Evolutionary conservation across 257 asterid genomes (phyloP).

Genomic region (Scutellaria minor): DNA sequence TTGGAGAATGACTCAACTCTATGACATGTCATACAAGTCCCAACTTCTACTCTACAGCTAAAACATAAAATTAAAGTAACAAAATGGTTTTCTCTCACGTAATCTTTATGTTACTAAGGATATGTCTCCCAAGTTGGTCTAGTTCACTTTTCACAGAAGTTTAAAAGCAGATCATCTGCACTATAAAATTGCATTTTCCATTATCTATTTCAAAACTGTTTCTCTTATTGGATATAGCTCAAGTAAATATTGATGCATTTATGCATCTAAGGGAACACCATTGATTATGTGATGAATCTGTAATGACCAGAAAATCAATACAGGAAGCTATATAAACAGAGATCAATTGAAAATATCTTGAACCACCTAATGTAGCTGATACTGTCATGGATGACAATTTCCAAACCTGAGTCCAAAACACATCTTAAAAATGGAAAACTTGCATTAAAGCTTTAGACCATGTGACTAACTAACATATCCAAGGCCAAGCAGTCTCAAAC

Average conservation of each 20-base stretch:
- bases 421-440: conserved; percentile 5
- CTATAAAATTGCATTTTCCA: neutral
- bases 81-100: conserved; percentile 3
- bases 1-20: neutral
- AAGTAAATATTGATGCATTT: neutral
- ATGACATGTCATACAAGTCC: neutral
- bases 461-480: conserved; percentile 7
- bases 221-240: conserved; percentile 2
- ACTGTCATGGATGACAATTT: neutral
- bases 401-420: conserved; percentile 18
- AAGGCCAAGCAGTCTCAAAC: conserved; percentile 3
- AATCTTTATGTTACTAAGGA: neutral
- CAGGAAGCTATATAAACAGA: neutral
- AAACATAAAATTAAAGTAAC: conserved; percentile 3
- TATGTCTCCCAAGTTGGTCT: too few species aligned
- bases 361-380: neutral
- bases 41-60: neutral
- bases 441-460: neutral
- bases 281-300: neutral
- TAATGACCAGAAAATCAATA: neutral
- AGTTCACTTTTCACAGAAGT: neutral
- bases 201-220: neutral
- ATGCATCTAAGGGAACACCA: neutral
- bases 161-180: neutral
- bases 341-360: neutral